Conservation (phyloP, 169 alveolate genomes). For the Plasmodium blacklocki region DNA sequence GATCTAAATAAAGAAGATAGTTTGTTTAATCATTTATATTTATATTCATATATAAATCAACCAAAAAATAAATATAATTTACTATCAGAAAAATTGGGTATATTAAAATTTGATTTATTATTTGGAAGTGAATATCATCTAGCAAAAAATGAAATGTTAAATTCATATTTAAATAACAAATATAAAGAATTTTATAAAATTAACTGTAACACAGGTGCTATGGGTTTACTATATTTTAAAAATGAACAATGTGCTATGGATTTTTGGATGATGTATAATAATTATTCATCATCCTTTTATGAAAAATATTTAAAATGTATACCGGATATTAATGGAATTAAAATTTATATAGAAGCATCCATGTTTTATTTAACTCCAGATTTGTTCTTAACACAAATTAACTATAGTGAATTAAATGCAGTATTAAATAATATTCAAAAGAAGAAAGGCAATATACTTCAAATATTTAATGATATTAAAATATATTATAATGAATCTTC, state of each 20-base stretch:
- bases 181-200: slow-evolving; percentile 17
- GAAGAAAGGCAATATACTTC: background rate
- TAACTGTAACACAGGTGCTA: slow-evolving; percentile 15
- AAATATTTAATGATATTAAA: slow-evolving; percentile 21
- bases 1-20: background rate
- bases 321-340: slow-evolving; percentile 50
- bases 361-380: slow-evolving; percentile 28
- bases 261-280: slow-evolving; percentile 24
- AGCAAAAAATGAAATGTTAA: slow-evolving; percentile 18
- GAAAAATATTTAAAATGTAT: slow-evolving; percentile 12
- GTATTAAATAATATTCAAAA: slow-evolving; percentile 28
- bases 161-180: background rate
- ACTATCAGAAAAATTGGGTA: slow-evolving; percentile 34
- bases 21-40: background rate
- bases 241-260: slow-evolving; percentile 61
- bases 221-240: slow-evolving; percentile 49
- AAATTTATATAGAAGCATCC: slow-evolving; percentile 65
- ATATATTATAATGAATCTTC: background rate
- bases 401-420: slow-evolving; percentile 35
- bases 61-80: slow-evolving; percentile 30
- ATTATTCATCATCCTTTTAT: slow-evolving; percentile 5
- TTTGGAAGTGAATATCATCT: slow-evolving; percentile 19
- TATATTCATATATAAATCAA: slow-evolving; percentile 28
- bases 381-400: slow-evolving; percentile 25
- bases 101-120: slow-evolving; percentile 52